phyloP scores from a whole-genome alignment of 192 early-diverging fungal species.

The Diversispora eburnea region DNA sequence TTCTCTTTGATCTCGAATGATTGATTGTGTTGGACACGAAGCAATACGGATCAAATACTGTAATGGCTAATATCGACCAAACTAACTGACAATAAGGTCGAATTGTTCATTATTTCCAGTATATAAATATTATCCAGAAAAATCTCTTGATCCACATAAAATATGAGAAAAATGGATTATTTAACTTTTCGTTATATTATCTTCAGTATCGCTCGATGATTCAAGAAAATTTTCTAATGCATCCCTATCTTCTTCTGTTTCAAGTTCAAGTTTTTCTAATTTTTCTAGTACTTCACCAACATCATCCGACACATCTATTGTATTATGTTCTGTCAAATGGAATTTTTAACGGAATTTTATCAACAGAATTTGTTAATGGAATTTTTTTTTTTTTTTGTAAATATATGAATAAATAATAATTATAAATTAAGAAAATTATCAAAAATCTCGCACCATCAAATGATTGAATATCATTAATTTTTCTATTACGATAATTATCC shows the following conservation, averaged over 20 bases:
- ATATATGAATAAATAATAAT: too few relatives aligned
- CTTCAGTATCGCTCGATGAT: conserved; percentile 11
- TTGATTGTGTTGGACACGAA: too few relatives aligned
- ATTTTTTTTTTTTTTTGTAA: not conserved
- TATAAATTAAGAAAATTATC: not conserved
- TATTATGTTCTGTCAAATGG: too few relatives aligned
- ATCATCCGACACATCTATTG: too few relatives aligned
- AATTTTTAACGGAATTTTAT: not conserved
- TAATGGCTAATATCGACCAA: too few relatives aligned
- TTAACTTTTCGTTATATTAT: not conserved
- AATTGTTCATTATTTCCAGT: too few relatives aligned
- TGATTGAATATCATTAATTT: not conserved
- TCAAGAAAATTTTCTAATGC: conserved; percentile 27
- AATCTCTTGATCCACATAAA: too few relatives aligned
- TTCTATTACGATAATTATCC: conserved; percentile 22
- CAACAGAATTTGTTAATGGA: not conserved
- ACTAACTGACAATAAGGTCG: too few relatives aligned
- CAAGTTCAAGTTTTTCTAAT: conserved; percentile 20
- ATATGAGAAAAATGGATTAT: too few relatives aligned
- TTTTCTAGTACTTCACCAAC: conserved; percentile 13
- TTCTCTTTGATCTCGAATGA: too few relatives aligned
- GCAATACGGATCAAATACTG: too few relatives aligned
- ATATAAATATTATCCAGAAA: too few relatives aligned
- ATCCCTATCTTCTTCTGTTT: conserved; percentile 23
- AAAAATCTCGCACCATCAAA: conserved; percentile 3